These are phyloP conservation scores for Plenodomus lindquistii DNA, from an alignment of 2,329 filamentous ascomycete species.

Conservation along the genomic window DNA sequence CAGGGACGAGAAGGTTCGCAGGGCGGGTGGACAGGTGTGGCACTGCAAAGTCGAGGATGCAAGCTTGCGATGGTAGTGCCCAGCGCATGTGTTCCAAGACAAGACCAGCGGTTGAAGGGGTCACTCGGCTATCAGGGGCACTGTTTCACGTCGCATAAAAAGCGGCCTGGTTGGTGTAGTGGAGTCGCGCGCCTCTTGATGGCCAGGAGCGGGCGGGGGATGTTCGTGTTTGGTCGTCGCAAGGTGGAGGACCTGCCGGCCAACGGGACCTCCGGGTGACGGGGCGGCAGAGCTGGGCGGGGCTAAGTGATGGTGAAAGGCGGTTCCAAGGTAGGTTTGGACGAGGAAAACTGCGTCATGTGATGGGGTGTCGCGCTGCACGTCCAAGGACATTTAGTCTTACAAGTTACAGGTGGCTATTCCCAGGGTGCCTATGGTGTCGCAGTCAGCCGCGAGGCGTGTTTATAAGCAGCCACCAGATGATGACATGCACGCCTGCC, in stretches of 20 bases:
- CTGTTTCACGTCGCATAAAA: conserved; percentile 41
- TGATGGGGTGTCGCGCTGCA: conserved; percentile 4
- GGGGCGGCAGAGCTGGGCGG: conserved; percentile 7
- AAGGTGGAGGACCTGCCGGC: conserved; percentile 1
- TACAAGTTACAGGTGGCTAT: background rate
- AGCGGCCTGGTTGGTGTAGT: conserved; percentile 14
- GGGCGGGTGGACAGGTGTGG: conserved; percentile 15
- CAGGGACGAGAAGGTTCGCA: conserved; percentile 13
- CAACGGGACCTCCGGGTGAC: conserved; percentile 3
- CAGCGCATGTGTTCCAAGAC: conserved; percentile 37
- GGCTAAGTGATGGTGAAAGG: conserved; percentile 2
- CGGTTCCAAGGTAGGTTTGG: background rate
- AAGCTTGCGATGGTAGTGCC: conserved; percentile 18
- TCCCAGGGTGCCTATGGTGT: conserved; percentile 2
- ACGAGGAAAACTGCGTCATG: conserved; percentile 9
- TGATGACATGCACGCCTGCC: background rate
- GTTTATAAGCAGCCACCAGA: background rate
- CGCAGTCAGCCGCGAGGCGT: conserved; percentile 6
- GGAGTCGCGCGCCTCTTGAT: conserved; percentile 8
- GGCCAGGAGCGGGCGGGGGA: background rate
- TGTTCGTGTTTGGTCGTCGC: conserved; percentile 10
- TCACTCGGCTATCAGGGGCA: conserved; percentile 36
- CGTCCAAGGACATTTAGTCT: conserved; percentile 6
- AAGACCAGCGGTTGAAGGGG: conserved; percentile 30
- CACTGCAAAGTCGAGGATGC: conserved; percentile 10